Evolutionary conservation across 2,329 filamentous ascomycete species (phyloP).

Genomic region (Tolypocladium tropicale): DNA sequence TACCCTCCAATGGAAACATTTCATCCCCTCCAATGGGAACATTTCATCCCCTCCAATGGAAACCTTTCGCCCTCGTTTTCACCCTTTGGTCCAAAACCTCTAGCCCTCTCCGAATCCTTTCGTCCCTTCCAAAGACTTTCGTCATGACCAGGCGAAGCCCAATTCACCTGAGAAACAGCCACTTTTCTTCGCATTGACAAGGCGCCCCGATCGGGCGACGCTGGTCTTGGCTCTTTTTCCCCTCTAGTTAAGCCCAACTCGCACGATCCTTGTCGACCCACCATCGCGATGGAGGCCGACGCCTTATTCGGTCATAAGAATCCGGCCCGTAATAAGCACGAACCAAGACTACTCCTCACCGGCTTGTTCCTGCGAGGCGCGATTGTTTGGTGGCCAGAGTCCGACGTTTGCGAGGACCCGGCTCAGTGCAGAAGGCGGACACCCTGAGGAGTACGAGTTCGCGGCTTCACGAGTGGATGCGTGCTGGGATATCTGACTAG

Average conservation of each 20-base stretch:
- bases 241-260: background rate
- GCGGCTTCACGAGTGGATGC: background rate
- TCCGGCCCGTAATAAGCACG: background rate
- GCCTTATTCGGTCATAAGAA: background rate
- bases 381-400: background rate
- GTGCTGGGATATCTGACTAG: background rate
- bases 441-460: too few relatives aligned
- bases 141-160: too few relatives aligned
- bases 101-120: too few relatives aligned
- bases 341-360: background rate
- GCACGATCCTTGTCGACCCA: background rate
- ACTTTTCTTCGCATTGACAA: background rate
- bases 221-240: background rate
- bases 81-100: too few relatives aligned
- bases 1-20: too few relatives aligned
- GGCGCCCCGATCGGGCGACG: background rate
- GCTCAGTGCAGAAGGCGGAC: background rate
- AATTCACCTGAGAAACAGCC: too few relatives aligned
- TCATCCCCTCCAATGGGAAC: too few relatives aligned
- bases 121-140: too few relatives aligned
- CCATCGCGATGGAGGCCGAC: background rate
- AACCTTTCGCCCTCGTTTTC: too few relatives aligned
- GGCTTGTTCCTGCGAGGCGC: background rate
- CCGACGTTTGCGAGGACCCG: background rate
- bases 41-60: too few relatives aligned